Evolutionary conservation across 441 rosid species (phyloP).

Genomic region (Bruguiera hainesii): DNA sequence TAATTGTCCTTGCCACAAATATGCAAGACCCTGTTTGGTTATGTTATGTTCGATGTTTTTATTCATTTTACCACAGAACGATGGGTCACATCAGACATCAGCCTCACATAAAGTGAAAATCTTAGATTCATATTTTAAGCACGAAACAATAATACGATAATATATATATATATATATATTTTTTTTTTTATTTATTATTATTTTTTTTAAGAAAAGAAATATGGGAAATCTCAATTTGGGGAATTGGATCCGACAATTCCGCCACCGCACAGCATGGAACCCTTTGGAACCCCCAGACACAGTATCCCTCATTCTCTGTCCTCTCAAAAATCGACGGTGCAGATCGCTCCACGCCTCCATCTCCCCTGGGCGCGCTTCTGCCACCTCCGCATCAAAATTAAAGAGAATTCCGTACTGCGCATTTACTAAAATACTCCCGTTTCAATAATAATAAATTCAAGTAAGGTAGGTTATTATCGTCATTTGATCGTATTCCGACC

Average conservation of each 20-base stretch:
- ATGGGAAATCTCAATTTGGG: not conserved
- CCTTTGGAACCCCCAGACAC: not conserved
- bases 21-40: not conserved
- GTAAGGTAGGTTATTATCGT: constrained; percentile 8
- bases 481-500: not conserved
- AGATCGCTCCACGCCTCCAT: constrained; percentile 22
- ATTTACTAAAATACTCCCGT: constrained; percentile 22
- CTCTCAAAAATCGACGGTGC: constrained; percentile 26
- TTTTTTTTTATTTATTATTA: no score
- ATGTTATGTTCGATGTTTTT: not conserved
- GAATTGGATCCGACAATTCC: constrained; percentile 36
- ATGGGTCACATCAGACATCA: no score
- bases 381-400: constrained; percentile 9
- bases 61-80: not conserved
- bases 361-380: constrained; percentile 22
- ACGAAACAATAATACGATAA: no score
- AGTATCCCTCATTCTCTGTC: not conserved
- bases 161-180: no score
- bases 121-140: no score
- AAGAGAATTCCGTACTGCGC: not conserved
- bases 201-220: not conserved
- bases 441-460: not conserved
- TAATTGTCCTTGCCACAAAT: not conserved
- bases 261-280: constrained; percentile 43
- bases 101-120: no score